Base-by-base conservation (phyloP, 2,329 filamentous ascomycete species). In the Diplodia mutila region DNA sequence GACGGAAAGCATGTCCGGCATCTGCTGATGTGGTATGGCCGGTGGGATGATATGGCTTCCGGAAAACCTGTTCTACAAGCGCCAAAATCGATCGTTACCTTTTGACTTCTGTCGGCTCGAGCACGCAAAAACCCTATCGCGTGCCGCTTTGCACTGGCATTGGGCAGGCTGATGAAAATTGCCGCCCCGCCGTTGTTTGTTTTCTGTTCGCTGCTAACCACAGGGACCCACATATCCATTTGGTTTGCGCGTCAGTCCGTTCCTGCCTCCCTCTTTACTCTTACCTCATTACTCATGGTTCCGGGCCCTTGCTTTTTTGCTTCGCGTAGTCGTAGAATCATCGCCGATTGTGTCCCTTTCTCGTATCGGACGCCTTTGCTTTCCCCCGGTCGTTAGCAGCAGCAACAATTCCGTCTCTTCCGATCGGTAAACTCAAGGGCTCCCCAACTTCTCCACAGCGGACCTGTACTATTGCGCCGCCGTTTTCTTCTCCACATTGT, bases 1-100 rank as follows among this genome's bases (percentile, higher is more conserved):
- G n/a, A 63, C 59, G 42, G 29, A 25, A 23, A 16, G 59, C n/a
- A 21, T 34, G 49, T 51, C 59, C 27, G 46, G 54, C 11, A 34
- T 49, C 46, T 32, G 42, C 59, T 48, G 39, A 49, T n/a, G 59
- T 34, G 59, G 59, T 46, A 51, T 63, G 42, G 59, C 49, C 27
- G 59, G 29, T 49, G 29, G 59, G 18, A 51, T 63, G 46, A 51
- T 48, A 49, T 46, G 42, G 29, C 46, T 63, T 48, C 59, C 59
- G 59, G 59, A 63, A 61, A 63, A 63, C 59, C 59, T 63, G 59
- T 63, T 63, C 59, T 63, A n/a, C 59, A 63, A 48, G 46, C 59
- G 59, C 59, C 59, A 63, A 29, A 63, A 63, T 63, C 59, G 59
- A 63, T 63, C 27, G 46, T 63, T 63, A 63, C 59, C 39, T 23